phyloP scores from a whole-genome alignment of 805 yeast species.

The Candida dajiaensis region DNA sequence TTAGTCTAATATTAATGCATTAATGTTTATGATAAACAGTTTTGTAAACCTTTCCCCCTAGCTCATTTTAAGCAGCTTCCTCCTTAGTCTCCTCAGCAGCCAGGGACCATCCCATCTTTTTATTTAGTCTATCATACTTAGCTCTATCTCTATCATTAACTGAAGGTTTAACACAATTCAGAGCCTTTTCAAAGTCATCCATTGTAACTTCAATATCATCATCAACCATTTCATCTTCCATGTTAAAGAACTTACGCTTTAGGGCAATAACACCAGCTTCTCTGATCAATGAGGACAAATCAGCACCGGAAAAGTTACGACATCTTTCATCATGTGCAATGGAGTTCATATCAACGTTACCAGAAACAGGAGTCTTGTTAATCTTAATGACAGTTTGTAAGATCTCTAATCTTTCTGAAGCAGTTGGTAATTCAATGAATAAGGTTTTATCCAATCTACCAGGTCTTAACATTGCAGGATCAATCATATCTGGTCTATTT shows the following conservation, averaged over 20 bases:
- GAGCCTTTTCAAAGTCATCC: slow-evolving; percentile 66
- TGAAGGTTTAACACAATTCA: slow-evolving; percentile 76
- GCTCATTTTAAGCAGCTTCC: background rate
- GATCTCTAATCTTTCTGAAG: slow-evolving; percentile 75
- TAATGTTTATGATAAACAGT: background rate
- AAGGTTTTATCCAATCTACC: slow-evolving; percentile 92
- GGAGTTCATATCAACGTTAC: slow-evolving; percentile 50
- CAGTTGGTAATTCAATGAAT: slow-evolving; percentile 82
- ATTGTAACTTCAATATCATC: slow-evolving; percentile 45
- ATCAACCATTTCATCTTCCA: slow-evolving; percentile 40
- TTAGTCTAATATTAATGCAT: background rate
- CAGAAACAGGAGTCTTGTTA: slow-evolving; percentile 69
- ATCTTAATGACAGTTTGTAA: slow-evolving; percentile 66
- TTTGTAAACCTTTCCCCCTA: no score
- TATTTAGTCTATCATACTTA: slow-evolving; percentile 70
- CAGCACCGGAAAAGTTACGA: slow-evolving; percentile 93
- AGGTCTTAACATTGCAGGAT: slow-evolving; percentile 96
- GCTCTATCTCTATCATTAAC: slow-evolving; percentile 80
- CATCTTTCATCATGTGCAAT: slow-evolving; percentile 77
- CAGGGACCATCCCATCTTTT: slow-evolving; percentile 67
- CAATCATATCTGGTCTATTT: slow-evolving; percentile 96
- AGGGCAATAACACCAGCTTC: slow-evolving; percentile 92
- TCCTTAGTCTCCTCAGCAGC: slow-evolving; percentile 25
- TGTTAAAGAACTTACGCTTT: slow-evolving; percentile 61
- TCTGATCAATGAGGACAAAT: slow-evolving; percentile 82